phyloP scores from a whole-genome alignment of 75 land plant species.

The Cunninghamia lanceolata region DNA sequence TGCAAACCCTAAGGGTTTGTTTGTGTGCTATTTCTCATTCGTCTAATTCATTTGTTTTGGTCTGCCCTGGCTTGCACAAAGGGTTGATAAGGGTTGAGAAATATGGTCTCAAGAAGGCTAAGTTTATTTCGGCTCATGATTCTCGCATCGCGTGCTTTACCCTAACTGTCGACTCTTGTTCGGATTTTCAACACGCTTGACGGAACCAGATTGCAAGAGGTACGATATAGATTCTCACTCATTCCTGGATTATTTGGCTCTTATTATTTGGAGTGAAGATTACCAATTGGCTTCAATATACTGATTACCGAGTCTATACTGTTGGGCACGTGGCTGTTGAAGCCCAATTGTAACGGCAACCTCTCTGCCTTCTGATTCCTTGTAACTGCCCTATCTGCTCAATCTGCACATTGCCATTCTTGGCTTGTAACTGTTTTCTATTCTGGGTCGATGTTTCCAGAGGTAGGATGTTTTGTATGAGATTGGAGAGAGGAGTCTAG shows the following conservation, averaged over 20 bases:
- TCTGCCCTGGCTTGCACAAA: constrained; percentile 67
- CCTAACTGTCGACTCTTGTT: constrained; percentile 64
- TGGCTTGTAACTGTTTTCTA: too few species aligned
- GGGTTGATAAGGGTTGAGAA: constrained; percentile 76
- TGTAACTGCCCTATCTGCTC: too few species aligned
- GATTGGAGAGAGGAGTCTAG: too few species aligned
- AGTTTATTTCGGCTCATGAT: constrained; percentile 64
- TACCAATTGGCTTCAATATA: background rate
- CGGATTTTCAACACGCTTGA: constrained; percentile 72
- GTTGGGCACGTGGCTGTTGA: too few species aligned
- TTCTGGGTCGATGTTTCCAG: too few species aligned
- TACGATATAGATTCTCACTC: constrained; percentile 7
- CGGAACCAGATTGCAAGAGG: constrained; percentile 74
- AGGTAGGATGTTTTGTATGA: too few species aligned
- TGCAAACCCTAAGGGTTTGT: constrained; percentile 69
- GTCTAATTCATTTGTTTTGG: constrained; percentile 49
- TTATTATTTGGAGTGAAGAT: background rate
- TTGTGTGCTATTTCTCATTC: constrained; percentile 63
- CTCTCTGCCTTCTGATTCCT: too few species aligned
- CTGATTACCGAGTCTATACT: background rate
- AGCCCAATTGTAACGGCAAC: too few species aligned
- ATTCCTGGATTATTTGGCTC: background rate
- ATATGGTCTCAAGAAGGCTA: constrained; percentile 42
- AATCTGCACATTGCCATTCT: too few species aligned
- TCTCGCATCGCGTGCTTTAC: constrained; percentile 58